These are phyloP conservation scores for Chaetomium sp. DNA, from an alignment of 2,329 filamentous ascomycete genomes.

Conservation along the genomic window DNA sequence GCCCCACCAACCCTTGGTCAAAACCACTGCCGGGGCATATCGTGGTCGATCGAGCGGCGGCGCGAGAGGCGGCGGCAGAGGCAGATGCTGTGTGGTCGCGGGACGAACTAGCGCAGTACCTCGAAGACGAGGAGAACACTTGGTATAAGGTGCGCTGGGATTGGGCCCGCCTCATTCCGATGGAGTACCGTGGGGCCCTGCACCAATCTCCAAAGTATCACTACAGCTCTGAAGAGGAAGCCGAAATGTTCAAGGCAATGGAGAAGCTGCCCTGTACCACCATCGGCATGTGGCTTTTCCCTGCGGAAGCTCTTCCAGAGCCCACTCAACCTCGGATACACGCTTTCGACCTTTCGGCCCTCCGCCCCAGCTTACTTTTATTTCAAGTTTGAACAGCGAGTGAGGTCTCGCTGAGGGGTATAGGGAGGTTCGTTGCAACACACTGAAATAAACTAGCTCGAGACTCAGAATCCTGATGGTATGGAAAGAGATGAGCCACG, in stretches of 20 bases:
- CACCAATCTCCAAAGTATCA: not conserved
- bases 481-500: no score
- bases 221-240: not conserved
- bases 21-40: not conserved
- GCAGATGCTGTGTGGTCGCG: not conserved
- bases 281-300: constrained; percentile 7
- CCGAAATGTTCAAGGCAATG: not conserved
- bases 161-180: not conserved
- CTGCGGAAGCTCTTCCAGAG: not conserved
- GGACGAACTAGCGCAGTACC: not conserved
- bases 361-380: not conserved
- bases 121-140: not conserved
- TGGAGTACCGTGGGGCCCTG: not conserved
- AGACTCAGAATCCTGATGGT: no score
- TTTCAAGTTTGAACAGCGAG: not conserved
- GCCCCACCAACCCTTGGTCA: not conserved
- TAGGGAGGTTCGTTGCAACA: not conserved
- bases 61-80: not conserved
- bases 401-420: not conserved
- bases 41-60: not conserved
- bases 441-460: no score
- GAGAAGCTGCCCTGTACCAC: constrained; percentile 2
- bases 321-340: not conserved
- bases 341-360: not conserved
- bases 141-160: not conserved